These are phyloP conservation scores for Suillus weaverae DNA, from an alignment of 768 basidiomycete genomes.

Conservation along the genomic window DNA sequence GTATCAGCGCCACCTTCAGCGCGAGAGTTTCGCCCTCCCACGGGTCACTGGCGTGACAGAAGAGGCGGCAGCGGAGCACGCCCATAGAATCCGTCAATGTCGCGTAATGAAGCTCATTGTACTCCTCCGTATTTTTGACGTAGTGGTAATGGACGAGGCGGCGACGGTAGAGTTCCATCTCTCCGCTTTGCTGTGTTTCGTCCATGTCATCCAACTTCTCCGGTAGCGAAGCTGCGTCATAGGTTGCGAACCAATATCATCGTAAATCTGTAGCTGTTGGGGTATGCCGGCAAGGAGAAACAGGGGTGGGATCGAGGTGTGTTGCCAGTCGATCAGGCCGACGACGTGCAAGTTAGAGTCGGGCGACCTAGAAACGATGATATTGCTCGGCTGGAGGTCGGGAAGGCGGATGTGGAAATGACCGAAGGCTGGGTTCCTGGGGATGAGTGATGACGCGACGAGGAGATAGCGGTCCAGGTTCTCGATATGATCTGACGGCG, in stretches of 20 bases:
- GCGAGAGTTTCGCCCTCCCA: slow-evolving; percentile 54
- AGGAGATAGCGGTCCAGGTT: slow-evolving; percentile 51
- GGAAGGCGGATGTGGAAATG: slow-evolving; percentile 50
- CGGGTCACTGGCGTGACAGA: slow-evolving; percentile 40
- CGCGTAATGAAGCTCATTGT: slow-evolving; percentile 44
- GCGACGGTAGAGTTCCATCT: slow-evolving; percentile 39
- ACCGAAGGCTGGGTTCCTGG: slow-evolving; percentile 38
- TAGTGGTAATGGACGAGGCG: slow-evolving; percentile 55
- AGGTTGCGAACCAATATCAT: slow-evolving; percentile 39
- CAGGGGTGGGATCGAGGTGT: slow-evolving; percentile 50
- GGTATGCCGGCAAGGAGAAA: slow-evolving; percentile 53
- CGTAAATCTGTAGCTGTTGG: slow-evolving; percentile 45
- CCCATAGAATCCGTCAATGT: slow-evolving; percentile 39
- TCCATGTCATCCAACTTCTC: slow-evolving; percentile 42
- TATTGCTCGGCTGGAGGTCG: slow-evolving; percentile 44
- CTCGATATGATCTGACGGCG: slow-evolving; percentile 47
- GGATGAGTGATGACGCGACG: slow-evolving; percentile 37
- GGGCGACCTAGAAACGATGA: slow-evolving; percentile 47
- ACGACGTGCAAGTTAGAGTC: slow-evolving; percentile 42
- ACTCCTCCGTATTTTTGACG: slow-evolving; percentile 42
- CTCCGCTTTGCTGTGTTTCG: slow-evolving; percentile 34
- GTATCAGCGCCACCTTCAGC: slow-evolving; percentile 47
- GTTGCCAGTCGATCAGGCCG: slow-evolving; percentile 56
- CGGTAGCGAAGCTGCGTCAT: slow-evolving; percentile 43
- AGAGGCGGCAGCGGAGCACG: slow-evolving; percentile 42